A percentile compares a stretch with the other conserved stretches of the same genome.
These are phyloP conservation scores for Capsicum chinense DNA, from an alignment of 257 asterid genomes.

Conservation along the genomic window DNA sequence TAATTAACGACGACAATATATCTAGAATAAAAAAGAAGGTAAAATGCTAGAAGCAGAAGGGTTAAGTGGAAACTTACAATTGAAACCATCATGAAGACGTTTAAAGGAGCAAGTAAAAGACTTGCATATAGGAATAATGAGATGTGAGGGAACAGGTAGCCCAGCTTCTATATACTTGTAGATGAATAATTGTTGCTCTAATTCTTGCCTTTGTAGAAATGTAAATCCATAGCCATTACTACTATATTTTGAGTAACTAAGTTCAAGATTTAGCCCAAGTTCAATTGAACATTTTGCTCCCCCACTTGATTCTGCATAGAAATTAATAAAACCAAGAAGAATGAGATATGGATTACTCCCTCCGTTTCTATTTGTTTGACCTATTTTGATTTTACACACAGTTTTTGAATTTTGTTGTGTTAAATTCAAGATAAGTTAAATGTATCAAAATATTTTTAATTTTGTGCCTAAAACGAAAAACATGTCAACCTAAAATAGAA, in stretches of 20 bases:
- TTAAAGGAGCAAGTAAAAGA: constrained; percentile 23
- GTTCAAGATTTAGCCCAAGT: constrained; percentile 19
- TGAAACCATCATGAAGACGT: constrained; percentile 6
- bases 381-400: too few relatives aligned
- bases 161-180: constrained; percentile 37
- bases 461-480: too few relatives aligned
- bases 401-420: too few relatives aligned
- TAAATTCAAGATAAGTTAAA: too few relatives aligned
- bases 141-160: constrained; percentile 35
- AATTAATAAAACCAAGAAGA: not conserved
- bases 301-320: not conserved
- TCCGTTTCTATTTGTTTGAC: too few relatives aligned
- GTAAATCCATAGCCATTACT: constrained; percentile 33
- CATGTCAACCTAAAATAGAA: too few relatives aligned
- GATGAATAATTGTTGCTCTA: constrained; percentile 35
- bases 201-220: constrained; percentile 33
- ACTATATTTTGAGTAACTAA: not conserved
- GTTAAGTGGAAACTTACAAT: constrained; percentile 15
- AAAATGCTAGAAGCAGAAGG: not conserved
- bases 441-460: too few relatives aligned
- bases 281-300: not conserved
- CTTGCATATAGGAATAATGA: constrained; percentile 38
- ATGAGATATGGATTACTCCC: not conserved
- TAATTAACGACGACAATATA: not conserved
- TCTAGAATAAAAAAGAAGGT: not conserved